Percentiles rank a stretch among this genome's conserved stretches.
These are phyloP conservation scores for Lasiosphaeris hirsuta DNA, from an alignment of 495 filamentous ascomycete genomes.

Conservation along the genomic window DNA sequence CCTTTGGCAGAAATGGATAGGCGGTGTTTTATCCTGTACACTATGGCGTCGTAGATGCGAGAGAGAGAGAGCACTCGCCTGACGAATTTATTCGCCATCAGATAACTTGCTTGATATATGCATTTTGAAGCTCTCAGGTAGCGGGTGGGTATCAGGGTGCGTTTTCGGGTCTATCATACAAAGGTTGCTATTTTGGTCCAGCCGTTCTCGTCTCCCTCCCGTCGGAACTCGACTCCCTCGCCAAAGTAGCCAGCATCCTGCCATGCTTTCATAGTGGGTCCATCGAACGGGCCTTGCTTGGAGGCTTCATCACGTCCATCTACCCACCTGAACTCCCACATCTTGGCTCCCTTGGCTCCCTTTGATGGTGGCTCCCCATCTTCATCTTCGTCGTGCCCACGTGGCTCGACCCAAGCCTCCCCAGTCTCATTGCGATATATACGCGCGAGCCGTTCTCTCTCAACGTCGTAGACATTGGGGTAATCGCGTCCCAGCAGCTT, in stretches of 20 bases:
- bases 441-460: slow-evolving; percentile 77
- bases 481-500: slow-evolving; percentile 76
- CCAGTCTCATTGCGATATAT: slow-evolving; percentile 86
- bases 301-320: slow-evolving; percentile 80
- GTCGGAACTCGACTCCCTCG: slow-evolving; percentile 85
- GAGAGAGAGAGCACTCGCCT: slow-evolving; percentile 7
- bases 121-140: not conserved
- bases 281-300: slow-evolving; percentile 84
- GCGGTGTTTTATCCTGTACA: slow-evolving; percentile 10
- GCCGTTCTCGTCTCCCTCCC: slow-evolving; percentile 49
- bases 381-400: slow-evolving; percentile 21
- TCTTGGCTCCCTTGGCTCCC: slow-evolving; percentile 39
- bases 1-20: slow-evolving; percentile 8
- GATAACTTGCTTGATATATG: slow-evolving; percentile 1
- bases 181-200: slow-evolving; percentile 67
- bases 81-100: slow-evolving; percentile 3
- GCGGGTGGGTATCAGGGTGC: slow-evolving; percentile 1
- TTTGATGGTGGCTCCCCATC: slow-evolving; percentile 7
- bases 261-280: slow-evolving; percentile 81
- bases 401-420: slow-evolving; percentile 77
- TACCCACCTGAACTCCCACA: slow-evolving; percentile 92
- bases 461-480: slow-evolving; percentile 82
- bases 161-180: slow-evolving; percentile 38
- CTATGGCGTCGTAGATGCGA: slow-evolving; percentile 10
- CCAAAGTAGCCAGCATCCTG: slow-evolving; percentile 88